Evolutionary conservation across 1,139 yeast genomes (phyloP), one percentile per base, ranked within the genome.

Genomic region (Kurtzmaniella quercitrusa): DNA sequence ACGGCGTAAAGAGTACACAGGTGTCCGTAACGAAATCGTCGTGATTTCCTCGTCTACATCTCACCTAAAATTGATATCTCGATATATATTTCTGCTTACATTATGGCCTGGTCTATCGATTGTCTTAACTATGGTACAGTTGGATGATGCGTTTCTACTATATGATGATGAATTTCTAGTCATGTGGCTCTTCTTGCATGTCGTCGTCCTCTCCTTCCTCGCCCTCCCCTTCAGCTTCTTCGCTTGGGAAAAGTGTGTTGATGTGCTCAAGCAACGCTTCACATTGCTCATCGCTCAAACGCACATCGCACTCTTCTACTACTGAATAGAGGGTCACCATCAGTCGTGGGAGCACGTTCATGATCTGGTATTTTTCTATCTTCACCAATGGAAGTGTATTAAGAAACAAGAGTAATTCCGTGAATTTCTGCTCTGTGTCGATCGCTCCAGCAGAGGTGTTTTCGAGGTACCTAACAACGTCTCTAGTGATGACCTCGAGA

Each of bases 251-350:
- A 44, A 76, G 60, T 38, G 65, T 69, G 24, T 65, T 57, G 24
- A 85, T 71, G 46, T 79, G 70, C 2, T 61, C 73, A 15, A 86
- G 50, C 2, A 89, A 75, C 2, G 66, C 65, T 41, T 79, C 77
- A 45, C 85, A 73, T 46, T 80, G 75, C 1, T 79, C 85, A 46
- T 83, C 86, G 17, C 70, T 65, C 55, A 89, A 84, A 51, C 98
- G 71, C 51, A 79, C 82, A 53, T 91, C 98, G 61, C 96, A 91
- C 60, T 93, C 98, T 57, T 93, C 98, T 3, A 93, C 82, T 37
- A 91, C 69, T 0, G 93, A 74, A 60, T 81, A 89, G 45, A 93
- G 71, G 37, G 80, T 84, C 3, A 90, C 96, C 72, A 88, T 66
- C 2, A 90, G 79, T 41, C 84, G 69, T 0, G 98, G 98, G 37